Conservation (phyloP, 2,329 filamentous ascomycete genomes). For the Cladorrhinum sp. region DNA sequence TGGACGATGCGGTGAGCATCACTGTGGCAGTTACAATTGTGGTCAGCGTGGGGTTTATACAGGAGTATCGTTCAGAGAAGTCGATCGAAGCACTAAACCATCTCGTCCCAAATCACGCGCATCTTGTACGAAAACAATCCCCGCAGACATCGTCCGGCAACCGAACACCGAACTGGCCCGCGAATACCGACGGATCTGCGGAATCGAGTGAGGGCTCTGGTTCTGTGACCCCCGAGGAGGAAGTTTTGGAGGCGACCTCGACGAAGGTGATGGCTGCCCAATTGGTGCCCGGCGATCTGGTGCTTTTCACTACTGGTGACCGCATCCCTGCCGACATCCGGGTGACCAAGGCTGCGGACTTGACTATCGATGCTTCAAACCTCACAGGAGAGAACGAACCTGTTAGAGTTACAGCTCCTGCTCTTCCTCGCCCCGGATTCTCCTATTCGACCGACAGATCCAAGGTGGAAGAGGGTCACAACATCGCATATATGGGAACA, state of each 20-base stretch:
- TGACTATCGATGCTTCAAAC: conserved; percentile 96
- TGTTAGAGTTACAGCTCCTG: conserved; percentile 71
- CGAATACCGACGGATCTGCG: conserved; percentile 40
- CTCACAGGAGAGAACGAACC: conserved; percentile 96
- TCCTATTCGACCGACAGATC: conserved; percentile 55
- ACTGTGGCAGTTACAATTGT: conserved; percentile 95
- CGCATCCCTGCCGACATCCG: conserved; percentile 94
- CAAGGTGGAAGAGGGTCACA: conserved; percentile 70
- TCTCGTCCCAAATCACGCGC: conserved; percentile 90
- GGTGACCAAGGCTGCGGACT: conserved; percentile 83
- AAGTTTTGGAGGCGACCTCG: conserved; percentile 67
- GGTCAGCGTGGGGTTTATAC: conserved; percentile 90
- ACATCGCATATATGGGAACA: conserved; percentile 98
- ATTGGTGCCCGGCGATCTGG: conserved; percentile 87
- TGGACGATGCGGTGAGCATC: conserved; percentile 93
- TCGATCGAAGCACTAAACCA: conserved; percentile 93
- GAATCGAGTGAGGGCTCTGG: conserved; percentile 49
- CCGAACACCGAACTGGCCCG: conserved; percentile 48
- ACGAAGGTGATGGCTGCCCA: conserved; percentile 82
- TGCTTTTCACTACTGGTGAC: conserved; percentile 92
- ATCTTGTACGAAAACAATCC: conserved; percentile 70
- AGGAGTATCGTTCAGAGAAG: conserved; percentile 97
- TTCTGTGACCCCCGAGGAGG: conserved; percentile 58
- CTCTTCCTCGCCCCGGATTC: conserved; percentile 38
- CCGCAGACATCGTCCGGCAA: conserved; percentile 32